A percentile compares a stretch with the other conserved stretches of the same genome.
Conservation (phyloP, 1,139 yeast genomes). For the Debaryomycetaceae sp. region DNA sequence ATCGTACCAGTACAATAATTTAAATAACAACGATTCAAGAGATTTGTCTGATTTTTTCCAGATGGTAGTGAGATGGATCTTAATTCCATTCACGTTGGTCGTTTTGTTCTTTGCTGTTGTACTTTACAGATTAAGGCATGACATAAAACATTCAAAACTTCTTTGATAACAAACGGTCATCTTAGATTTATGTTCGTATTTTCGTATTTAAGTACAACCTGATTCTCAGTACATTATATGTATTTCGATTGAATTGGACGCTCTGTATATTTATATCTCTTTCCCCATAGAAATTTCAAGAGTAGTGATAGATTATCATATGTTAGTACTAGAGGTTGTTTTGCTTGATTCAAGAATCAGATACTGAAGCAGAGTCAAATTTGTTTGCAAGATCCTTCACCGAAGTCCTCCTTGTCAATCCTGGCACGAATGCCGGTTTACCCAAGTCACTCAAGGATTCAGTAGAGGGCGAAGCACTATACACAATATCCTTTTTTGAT, state of each 20-base stretch:
- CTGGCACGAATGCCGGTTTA: conserved; percentile 29
- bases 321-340: too few relatives aligned
- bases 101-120: conserved; percentile 36
- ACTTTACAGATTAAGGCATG: conserved; percentile 48
- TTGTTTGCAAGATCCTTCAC: conserved; percentile 33
- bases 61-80: conserved; percentile 34
- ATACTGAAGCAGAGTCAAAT: conserved; percentile 20
- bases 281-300: too few relatives aligned
- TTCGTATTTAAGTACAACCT: not conserved
- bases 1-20: conserved; percentile 24
- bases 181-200: not conserved
- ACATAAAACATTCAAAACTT: conserved; percentile 53
- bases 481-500: conserved; percentile 23
- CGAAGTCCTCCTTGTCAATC: conserved; percentile 30
- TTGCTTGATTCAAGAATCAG: not conserved
- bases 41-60: conserved; percentile 12
- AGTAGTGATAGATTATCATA: too few relatives aligned
- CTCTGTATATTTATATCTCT: too few relatives aligned
- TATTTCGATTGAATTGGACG: too few relatives aligned
- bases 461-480: conserved; percentile 5
- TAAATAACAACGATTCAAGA: conserved; percentile 4
- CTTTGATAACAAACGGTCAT: conserved; percentile 19
- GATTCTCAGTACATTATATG: not conserved
- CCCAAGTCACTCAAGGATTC: conserved; percentile 19
- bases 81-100: conserved; percentile 40